Conservation (phyloP, 2,329 filamentous ascomycete genomes). For the Daldinia sp. region DNA sequence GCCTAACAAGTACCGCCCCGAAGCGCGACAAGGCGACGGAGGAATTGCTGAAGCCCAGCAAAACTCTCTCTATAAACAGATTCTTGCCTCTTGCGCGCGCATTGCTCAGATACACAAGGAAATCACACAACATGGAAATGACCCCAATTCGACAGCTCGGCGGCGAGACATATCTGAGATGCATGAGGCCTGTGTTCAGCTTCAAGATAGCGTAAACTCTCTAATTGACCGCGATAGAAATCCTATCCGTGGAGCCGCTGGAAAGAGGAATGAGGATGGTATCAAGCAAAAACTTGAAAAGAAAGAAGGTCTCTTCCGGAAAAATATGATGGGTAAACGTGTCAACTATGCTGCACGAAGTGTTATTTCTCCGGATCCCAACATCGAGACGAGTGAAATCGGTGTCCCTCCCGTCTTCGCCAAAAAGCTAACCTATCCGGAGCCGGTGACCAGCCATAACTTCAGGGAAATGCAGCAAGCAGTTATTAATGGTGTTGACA, state of each 20-base stretch:
- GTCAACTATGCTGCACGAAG: conserved; percentile 97
- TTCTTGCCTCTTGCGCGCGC: conserved; percentile 76
- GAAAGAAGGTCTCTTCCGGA: conserved; percentile 97
- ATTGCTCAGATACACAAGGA: conserved; percentile 79
- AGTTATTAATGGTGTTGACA: conserved; percentile 91
- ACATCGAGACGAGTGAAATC: conserved; percentile 99
- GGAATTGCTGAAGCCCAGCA: conserved; percentile 88
- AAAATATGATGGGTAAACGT: conserved; percentile 99
- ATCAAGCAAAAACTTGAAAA: conserved; percentile 99
- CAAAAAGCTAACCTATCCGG: conserved; percentile 93
- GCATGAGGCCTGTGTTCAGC: conserved; percentile 79
- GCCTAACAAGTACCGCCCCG: conserved; percentile 89
- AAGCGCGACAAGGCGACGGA: conserved; percentile 80
- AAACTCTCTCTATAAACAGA: conserved; percentile 86
- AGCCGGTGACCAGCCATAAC: conserved; percentile 97
- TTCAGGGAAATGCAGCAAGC: conserved; percentile 95
- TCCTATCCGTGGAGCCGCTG: conserved; percentile 79
- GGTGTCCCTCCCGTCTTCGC: conserved; percentile 98
- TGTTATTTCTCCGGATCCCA: conserved; percentile 97
- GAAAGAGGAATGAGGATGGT: conserved; percentile 83
- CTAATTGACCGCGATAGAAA: conserved; percentile 91
- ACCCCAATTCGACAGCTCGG: conserved; percentile 49
- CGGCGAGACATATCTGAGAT: conserved; percentile 76
- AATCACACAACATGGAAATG: conserved; percentile 58
- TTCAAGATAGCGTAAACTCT: conserved; percentile 93